Evolutionary conservation across 257 asterid genomes (phyloP).

Genomic region (Thymus quinquecostatus): DNA sequence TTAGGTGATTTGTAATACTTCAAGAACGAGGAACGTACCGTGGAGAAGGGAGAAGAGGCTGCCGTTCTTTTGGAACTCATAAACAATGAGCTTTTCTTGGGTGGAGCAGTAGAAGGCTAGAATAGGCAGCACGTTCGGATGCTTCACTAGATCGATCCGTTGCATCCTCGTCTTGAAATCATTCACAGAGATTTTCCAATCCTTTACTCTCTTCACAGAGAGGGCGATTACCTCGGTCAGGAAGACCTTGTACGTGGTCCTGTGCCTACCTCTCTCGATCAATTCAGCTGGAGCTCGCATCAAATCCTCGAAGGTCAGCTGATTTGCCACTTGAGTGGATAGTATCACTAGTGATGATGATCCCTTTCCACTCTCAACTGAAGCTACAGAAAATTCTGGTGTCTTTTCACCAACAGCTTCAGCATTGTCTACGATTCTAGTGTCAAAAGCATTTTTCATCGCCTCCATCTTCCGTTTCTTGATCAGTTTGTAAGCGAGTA

Average conservation of each 20-base stretch:
- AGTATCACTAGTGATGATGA: conserved; percentile 54
- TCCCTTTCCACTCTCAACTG: conserved; percentile 47
- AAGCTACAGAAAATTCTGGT: conserved; percentile 70
- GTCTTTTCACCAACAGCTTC: conserved; percentile 32
- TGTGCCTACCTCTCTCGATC: conserved; percentile 57
- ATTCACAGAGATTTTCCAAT: conserved; percentile 53
- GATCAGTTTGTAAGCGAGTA: conserved; percentile 35
- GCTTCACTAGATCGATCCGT: conserved; percentile 51
- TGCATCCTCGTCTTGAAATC: conserved; percentile 64
- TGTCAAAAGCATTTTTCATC: conserved; percentile 15
- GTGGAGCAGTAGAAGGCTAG: conserved; percentile 70
- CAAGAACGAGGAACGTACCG: conserved; percentile 40
- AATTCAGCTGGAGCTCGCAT: conserved; percentile 68
- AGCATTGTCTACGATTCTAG: conserved; percentile 25
- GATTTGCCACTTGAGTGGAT: conserved; percentile 38
- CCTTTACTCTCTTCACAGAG: conserved; percentile 69
- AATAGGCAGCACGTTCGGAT: conserved; percentile 55
- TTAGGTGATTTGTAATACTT: too few relatives aligned
- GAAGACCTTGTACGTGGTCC: conserved; percentile 64
- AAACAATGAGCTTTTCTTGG: conserved; percentile 73
- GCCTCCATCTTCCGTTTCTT: conserved; percentile 25
- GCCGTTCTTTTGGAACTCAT: conserved; percentile 66
- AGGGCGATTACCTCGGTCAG: conserved; percentile 37
- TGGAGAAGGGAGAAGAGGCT: conserved; percentile 61
- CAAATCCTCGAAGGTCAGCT: conserved; percentile 65